These are phyloP conservation scores for Calocybe cyanea DNA, from an alignment of 768 basidiomycete genomes.

Conservation along the genomic window DNA sequence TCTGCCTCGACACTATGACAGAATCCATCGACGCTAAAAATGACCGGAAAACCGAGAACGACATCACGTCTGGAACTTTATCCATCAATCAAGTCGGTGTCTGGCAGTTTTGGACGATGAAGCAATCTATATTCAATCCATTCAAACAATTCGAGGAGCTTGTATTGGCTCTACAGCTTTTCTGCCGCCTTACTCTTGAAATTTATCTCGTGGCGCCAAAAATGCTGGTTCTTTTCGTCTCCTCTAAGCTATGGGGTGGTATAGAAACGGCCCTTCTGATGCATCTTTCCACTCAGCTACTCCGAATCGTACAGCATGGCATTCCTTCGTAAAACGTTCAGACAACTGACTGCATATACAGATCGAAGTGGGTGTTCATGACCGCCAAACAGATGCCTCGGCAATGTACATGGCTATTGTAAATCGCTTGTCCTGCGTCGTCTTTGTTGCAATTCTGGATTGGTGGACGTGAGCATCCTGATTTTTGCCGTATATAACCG, in stretches of 20 bases:
- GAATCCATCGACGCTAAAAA: too few species aligned
- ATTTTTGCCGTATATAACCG: too few species aligned
- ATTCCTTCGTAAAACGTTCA: not conserved
- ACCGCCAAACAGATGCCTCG: constrained; percentile 14
- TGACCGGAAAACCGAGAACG: too few species aligned
- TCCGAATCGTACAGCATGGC: constrained; percentile 17
- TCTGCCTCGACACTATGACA: too few species aligned
- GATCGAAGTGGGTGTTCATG: constrained; percentile 20
- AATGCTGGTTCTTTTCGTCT: constrained; percentile 18
- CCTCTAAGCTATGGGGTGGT: constrained; percentile 22
- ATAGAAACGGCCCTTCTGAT: constrained; percentile 22
- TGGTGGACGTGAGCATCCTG: constrained; percentile 20
- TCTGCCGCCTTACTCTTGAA: constrained; percentile 19
- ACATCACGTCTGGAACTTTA: too few species aligned
- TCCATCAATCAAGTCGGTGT: constrained; percentile 16
- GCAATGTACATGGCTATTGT: constrained; percentile 17
- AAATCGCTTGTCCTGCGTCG: constrained; percentile 13
- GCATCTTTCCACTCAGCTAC: constrained; percentile 20
- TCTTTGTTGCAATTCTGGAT: constrained; percentile 16
- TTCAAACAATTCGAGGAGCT: constrained; percentile 7
- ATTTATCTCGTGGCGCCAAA: constrained; percentile 18
- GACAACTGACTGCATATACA: not conserved
- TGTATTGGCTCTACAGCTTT: constrained; percentile 14
- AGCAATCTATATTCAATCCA: constrained; percentile 7
- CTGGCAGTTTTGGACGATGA: constrained; percentile 14